Percentiles rank a stretch among this genome's conserved stretches.
Evolutionary conservation across 116 monocot species (phyloP).

Genomic region (Zostera marina): DNA sequence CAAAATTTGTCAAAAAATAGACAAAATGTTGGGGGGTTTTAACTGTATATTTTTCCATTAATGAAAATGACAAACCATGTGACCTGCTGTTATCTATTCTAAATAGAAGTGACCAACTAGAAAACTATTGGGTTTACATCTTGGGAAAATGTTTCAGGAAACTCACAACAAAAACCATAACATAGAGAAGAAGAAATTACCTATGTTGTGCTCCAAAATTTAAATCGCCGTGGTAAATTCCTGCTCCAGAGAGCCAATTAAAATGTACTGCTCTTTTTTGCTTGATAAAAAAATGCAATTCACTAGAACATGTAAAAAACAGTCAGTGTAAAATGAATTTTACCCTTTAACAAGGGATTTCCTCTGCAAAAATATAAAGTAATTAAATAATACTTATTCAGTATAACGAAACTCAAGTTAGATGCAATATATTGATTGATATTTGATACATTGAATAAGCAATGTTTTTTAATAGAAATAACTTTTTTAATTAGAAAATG

Average conservation of each 20-base stretch:
- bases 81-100: too few relatives aligned
- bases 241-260: constrained; percentile 98
- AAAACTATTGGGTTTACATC: neutral
- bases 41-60: too few relatives aligned
- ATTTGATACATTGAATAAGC: too few relatives aligned
- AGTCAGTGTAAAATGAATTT: constrained; percentile 2
- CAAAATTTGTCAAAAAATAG: neutral
- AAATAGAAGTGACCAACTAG: too few relatives aligned
- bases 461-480: too few relatives aligned
- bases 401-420: too few relatives aligned
- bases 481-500: too few relatives aligned
- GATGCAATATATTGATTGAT: too few relatives aligned
- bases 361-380: too few relatives aligned
- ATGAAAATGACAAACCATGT: too few relatives aligned
- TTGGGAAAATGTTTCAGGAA: neutral
- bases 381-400: neutral
- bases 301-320: constrained; percentile 36
- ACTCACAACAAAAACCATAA: neutral
- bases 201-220: constrained; percentile 99
- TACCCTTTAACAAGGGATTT: too few relatives aligned
- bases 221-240: constrained; percentile 89
- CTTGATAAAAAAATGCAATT: constrained; percentile 86
- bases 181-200: constrained; percentile 17
- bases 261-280: constrained; percentile 92
- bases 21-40: too few relatives aligned